These are phyloP conservation scores for Urostyla sp. DNA, from an alignment of 73 alveolate genomes.

Conservation along the genomic window DNA sequence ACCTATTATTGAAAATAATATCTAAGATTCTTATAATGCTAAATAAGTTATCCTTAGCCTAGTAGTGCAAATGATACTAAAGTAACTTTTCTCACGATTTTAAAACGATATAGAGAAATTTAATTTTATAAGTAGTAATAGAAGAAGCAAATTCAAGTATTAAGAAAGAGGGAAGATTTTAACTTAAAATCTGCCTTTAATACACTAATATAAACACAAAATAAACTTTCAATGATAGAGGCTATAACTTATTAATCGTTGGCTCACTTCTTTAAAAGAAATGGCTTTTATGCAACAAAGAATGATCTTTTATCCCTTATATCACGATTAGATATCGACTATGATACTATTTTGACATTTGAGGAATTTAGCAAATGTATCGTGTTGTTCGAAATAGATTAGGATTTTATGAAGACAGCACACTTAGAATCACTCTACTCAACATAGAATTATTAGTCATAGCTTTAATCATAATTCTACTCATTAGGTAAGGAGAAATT, in stretches of 20 bases:
- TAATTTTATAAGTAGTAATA: background rate
- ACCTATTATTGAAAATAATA: constrained; percentile 18
- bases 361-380: constrained; percentile 19
- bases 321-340: constrained; percentile 16
- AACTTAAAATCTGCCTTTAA: constrained; percentile 23
- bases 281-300: constrained; percentile 44
- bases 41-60: background rate
- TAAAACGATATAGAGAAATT: background rate
- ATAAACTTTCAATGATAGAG: too few species aligned
- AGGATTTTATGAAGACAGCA: background rate
- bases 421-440: background rate
- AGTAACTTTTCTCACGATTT: background rate
- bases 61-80: background rate
- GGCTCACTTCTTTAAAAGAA: constrained; percentile 30
- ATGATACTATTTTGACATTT: constrained; percentile 18
- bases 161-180: constrained; percentile 30
- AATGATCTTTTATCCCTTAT: constrained; percentile 10
- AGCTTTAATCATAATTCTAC: background rate
- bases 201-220: background rate
- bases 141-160: background rate
- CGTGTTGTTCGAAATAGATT: constrained; percentile 1
- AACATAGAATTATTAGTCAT: background rate
- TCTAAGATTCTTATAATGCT: background rate
- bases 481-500: background rate
- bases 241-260: background rate